Conservation (phyloP, 805 yeast genomes). For the Wickerhamomyces bisporus region DNA sequence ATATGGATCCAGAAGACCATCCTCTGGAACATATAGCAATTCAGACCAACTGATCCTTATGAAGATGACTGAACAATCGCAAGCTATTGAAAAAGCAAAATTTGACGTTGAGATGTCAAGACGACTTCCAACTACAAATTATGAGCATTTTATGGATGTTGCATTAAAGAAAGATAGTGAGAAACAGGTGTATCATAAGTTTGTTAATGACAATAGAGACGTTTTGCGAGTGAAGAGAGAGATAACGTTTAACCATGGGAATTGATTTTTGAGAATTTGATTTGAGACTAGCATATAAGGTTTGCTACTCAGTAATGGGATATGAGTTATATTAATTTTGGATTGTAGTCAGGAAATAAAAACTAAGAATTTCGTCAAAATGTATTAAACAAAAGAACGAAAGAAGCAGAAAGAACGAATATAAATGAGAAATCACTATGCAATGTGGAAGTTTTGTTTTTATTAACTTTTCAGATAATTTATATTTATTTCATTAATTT, state of each 20-base stretch:
- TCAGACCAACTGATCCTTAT: constrained; percentile 12
- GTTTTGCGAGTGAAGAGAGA: not conserved
- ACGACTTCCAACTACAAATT: constrained; percentile 6
- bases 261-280: no score
- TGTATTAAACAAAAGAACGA: no score
- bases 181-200: constrained; percentile 11
- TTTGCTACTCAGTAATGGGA: no score
- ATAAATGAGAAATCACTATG: no score
- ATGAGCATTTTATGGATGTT: constrained; percentile 17
- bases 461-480: no score
- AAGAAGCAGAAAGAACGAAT: no score
- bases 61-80: constrained; percentile 16
- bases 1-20: constrained; percentile 4
- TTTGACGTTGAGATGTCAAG: constrained; percentile 10
- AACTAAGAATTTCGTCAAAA: no score
- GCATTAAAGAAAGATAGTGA: constrained; percentile 16
- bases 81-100: constrained; percentile 12
- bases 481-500: not conserved
- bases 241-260: no score
- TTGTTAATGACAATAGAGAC: constrained; percentile 14
- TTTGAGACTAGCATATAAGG: no score
- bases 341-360: no score
- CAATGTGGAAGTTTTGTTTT: no score
- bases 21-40: not conserved
- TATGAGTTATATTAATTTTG: no score